Base-by-base conservation (phyloP, 495 filamentous ascomycete genomes). In the Aspergillus cristatus region DNA sequence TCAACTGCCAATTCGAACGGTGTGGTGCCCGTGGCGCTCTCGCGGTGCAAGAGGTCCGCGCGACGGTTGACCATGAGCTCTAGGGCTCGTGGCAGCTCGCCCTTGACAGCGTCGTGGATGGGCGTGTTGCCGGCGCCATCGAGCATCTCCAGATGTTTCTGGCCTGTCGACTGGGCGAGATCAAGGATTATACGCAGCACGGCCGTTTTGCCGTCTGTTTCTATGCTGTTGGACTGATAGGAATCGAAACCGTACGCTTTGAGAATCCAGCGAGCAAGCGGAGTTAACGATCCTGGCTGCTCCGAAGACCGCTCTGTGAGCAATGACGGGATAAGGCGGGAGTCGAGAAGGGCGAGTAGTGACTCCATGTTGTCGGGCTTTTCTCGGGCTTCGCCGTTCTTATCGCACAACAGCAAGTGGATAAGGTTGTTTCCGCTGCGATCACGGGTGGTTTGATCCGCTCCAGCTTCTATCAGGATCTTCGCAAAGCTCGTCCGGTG, bases 1-100 rank as follows among this genome's bases (percentile, higher is more conserved):
- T 76, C 74, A 22, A 71, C 65, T 1, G 77, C 74, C 28, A 86
- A 65, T 38, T 89, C 82, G 14, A 67, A 55, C 0, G 82, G 76
- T 2, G 82, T 89, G 8, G 67, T 70, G 8, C 82, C 84, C 0
- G 78, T 80, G 0, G 81, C 69, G 46, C 84, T 86, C 46, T 87
- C 84, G 25, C 74, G 70, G 47, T 72, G 66, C 0, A 86, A 54
- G 0, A 85, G 61, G 25, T 64, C 65, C 1, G 76, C 74, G 11
- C 74, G 68, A 20, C 64, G 61, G 10, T 72, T 60, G 12, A 86
- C 48, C 26, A 86, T 58, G 6, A 61, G 34, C 5, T 62, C 57
- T 10, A 73, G 54, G 0, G 75, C 43, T 7, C 46, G 44, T 6
- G 54, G 45, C 1, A 59, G 46, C 15, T 48, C 43, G 14, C 43